phyloP scores from a whole-genome alignment of 176 grass and related monocot genomes.

The Rhipidocladum racemiflorum region DNA sequence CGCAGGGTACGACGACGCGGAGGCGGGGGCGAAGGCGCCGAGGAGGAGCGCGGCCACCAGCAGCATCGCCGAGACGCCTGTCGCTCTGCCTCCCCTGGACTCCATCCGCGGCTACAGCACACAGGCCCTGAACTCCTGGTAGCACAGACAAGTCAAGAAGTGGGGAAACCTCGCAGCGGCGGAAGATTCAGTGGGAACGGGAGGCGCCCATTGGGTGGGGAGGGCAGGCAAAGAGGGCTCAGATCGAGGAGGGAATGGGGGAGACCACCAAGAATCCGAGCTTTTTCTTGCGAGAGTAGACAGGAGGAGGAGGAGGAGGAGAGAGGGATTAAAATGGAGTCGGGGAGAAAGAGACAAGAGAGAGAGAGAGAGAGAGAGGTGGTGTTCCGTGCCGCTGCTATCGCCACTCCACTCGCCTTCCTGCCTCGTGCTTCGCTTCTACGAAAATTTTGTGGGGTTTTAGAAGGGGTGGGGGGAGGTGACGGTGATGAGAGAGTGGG shows the following conservation, averaged over 20 bases:
- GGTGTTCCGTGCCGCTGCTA: conserved; percentile 22
- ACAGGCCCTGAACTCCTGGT: background rate
- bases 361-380: too few species aligned
- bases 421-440: background rate
- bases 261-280: conserved; percentile 44
- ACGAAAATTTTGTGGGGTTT: conserved; percentile 35
- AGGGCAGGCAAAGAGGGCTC: conserved; percentile 30
- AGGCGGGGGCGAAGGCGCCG: conserved; percentile 6
- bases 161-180: background rate
- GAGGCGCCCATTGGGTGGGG: conserved; percentile 34
- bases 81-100: background rate
- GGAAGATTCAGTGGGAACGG: conserved; percentile 30
- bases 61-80: conserved; percentile 20
- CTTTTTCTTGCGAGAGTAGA: conserved; percentile 25
- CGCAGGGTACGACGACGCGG: conserved; percentile 51
- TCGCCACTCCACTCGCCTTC: conserved; percentile 12
- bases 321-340: conserved; percentile 29
- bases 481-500: conserved; percentile 5
- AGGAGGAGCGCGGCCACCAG: conserved; percentile 44
- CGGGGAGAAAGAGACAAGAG: conserved; percentile 39
- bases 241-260: conserved; percentile 44
- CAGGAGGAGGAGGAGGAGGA: too few species aligned
- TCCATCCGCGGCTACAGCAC: conserved; percentile 13
- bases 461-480: background rate
- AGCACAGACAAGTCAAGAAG: background rate